Conservation (phyloP, 2,329 filamentous ascomycete species). For the Colletotrichum orbiculare region DNA sequence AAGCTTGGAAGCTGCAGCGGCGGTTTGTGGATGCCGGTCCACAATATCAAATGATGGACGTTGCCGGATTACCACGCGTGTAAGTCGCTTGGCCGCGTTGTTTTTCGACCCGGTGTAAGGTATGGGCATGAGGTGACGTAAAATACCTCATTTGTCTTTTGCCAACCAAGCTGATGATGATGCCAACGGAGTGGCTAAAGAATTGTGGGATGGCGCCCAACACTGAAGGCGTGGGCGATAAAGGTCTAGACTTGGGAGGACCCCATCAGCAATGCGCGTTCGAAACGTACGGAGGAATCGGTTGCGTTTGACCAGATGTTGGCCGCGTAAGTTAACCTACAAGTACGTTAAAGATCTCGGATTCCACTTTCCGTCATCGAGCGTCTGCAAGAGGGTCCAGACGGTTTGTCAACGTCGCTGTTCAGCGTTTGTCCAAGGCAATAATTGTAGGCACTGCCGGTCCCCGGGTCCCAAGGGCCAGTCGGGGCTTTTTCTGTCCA, state of each 20-base stretch:
- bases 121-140: neutral
- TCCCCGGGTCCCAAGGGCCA: neutral
- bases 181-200: slow-evolving; percentile 18
- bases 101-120: neutral
- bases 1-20: slow-evolving; percentile 17
- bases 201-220: slow-evolving; percentile 12
- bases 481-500: slow-evolving; percentile 21
- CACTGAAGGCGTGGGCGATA: slow-evolving; percentile 9
- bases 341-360: too few species aligned
- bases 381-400: neutral
- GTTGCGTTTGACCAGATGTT: slow-evolving; percentile 17
- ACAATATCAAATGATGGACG: slow-evolving; percentile 31
- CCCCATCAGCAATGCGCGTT: neutral
- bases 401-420: too few species aligned
- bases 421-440: too few species aligned
- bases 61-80: neutral
- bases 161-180: slow-evolving; percentile 1
- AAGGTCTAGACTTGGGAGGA: slow-evolving; percentile 23
- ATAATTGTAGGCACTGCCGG: too few species aligned
- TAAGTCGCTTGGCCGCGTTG: slow-evolving; percentile 13
- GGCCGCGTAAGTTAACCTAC: neutral
- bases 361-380: slow-evolving; percentile 1
- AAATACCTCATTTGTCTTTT: slow-evolving; percentile 28
- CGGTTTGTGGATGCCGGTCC: slow-evolving; percentile 22
- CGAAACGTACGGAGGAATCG: slow-evolving; percentile 19